Evolutionary conservation across 805 yeast species (phyloP), one percentile per base, ranked within the genome.

Genomic region (Lipomyces lipofer): DNA sequence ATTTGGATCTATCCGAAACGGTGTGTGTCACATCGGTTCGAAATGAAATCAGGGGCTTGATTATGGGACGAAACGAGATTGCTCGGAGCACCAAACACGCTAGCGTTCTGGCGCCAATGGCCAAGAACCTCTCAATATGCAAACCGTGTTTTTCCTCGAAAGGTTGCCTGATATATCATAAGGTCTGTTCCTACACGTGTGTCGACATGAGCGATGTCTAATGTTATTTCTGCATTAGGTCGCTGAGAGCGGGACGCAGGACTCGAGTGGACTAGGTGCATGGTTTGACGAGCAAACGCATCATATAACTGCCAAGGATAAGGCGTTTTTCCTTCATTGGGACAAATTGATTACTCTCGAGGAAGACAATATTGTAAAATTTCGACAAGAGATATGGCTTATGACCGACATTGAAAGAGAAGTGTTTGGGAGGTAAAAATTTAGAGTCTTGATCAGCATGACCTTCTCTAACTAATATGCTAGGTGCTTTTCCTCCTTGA

Each of bases 291-390:
- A 63, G 0, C 53, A 81, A 4, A 83, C 88, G 0, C 68, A 63
- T 0, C 88, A 84, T 64, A 67, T 87, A 39, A 67, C 71, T 2
- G 69, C 69, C 1, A 50, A 57, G 7, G 83, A 88, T 54, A 67
- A 70, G 3, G 71, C 71, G 1, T 94, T 86, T 64, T 84, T 82
- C 66, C 72, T 74, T 35, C 79, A 84, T 51, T 92, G 97, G 95
- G 88, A 88, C 64, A 71, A 71, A 13, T 69, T 89, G 4, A 72
- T 94, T 4, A 80, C 86, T 0, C 81, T 82, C 60, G 98, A 92
- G 68, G 95, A 85, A 62, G 76, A 81, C 1, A 74, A 83, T 4
- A 64, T 79, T 43, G 74, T 74, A 12, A 73, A 76, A 32, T 67
- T 78, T 43, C 80, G 79, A 46, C 78, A 79, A 45, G 87, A 88